phyloP scores from a whole-genome alignment of 306 rosid species.

The Castanea crenata region DNA sequence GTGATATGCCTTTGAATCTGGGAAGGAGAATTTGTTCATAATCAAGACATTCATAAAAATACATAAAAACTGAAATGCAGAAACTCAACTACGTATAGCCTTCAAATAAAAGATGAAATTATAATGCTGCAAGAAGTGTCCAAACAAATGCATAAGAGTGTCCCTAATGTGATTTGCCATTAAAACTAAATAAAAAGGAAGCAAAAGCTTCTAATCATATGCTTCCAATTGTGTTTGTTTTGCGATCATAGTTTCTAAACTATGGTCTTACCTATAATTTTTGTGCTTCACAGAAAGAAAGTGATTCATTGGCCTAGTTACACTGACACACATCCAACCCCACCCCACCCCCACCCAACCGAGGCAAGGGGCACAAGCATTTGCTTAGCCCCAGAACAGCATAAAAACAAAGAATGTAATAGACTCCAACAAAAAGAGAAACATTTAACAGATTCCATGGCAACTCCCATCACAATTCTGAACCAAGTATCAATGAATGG shows the following conservation, averaged over 20 bases:
- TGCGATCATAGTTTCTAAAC: not conserved
- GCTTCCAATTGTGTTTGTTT: not conserved
- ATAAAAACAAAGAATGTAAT: not conserved
- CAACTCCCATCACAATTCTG: not conserved
- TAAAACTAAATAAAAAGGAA: not conserved
- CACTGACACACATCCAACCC: not conserved
- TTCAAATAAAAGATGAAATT: not conserved
- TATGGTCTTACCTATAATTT: not conserved
- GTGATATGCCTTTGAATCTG: conserved; percentile 89
- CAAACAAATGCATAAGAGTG: not conserved
- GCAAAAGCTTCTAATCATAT: not conserved
- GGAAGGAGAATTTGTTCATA: not conserved
- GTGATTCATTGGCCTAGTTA: not conserved
- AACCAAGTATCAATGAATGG: not conserved
- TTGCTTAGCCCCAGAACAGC: not conserved
- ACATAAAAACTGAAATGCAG: not conserved
- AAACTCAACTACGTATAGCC: not conserved
- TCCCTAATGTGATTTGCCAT: not conserved
- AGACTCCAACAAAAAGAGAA: not conserved
- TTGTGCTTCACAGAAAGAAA: not conserved
- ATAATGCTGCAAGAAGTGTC: not conserved
- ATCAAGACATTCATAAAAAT: not conserved
- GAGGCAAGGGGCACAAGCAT: not conserved
- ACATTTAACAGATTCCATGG: not conserved
- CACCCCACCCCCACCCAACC: not conserved